Percentiles rank a stretch among this genome's conserved stretches.
phyloP scores from a whole-genome alignment of 805 yeast species.

The Ogataea nitratoaversa region DNA sequence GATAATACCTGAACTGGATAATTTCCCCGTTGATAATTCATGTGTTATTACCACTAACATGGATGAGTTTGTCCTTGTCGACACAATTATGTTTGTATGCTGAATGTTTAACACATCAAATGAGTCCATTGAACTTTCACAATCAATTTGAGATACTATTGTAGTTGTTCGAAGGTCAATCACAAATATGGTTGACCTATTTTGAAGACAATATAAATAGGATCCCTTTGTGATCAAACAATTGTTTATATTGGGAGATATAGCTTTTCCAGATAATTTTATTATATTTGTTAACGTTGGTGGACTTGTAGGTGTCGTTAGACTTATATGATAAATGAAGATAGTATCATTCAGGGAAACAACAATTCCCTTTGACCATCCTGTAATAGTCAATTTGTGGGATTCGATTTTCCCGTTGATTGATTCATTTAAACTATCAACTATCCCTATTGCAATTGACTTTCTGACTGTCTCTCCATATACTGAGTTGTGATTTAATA shows the following conservation, averaged over 20 bases:
- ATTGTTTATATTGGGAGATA: neutral
- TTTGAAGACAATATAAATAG: slow-evolving; percentile 6
- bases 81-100: neutral
- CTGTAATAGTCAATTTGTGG: slow-evolving; percentile 1
- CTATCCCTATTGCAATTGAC: slow-evolving; percentile 4
- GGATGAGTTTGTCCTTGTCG: slow-evolving; percentile 3
- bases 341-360: slow-evolving; percentile 8
- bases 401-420: slow-evolving; percentile 8
- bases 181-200: slow-evolving; percentile 1
- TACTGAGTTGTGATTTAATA: slow-evolving; percentile 1
- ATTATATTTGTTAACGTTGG: slow-evolving; percentile 5
- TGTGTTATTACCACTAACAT: slow-evolving; percentile 7
- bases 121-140: neutral
- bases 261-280: slow-evolving; percentile 4
- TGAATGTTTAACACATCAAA: neutral
- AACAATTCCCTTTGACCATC: slow-evolving; percentile 10
- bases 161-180: slow-evolving; percentile 6
- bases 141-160: slow-evolving; percentile 1
- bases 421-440: slow-evolving; percentile 1
- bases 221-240: slow-evolving; percentile 1
- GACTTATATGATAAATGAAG: slow-evolving; percentile 2
- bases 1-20: slow-evolving; percentile 5
- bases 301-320: neutral
- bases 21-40: neutral
- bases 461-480: slow-evolving; percentile 3